Conservation (phyloP, 768 basidiomycete species). For the Kwoniella botswanensis region DNA sequence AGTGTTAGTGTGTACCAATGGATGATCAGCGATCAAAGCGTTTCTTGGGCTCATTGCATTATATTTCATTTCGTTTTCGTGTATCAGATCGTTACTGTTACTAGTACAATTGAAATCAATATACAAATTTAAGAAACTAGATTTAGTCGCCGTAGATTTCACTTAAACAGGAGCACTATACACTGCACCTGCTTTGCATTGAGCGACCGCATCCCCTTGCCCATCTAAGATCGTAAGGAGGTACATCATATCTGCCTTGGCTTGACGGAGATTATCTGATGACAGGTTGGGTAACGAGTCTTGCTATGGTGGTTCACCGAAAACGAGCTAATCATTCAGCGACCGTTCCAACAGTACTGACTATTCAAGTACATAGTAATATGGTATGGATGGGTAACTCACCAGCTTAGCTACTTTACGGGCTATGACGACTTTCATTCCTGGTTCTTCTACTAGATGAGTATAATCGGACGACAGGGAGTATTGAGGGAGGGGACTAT, state of each 20-base stretch:
- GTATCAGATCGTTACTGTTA: not conserved
- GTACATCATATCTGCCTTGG: constrained; percentile 27
- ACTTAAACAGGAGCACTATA: constrained; percentile 7
- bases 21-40: not conserved
- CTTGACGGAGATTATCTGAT: constrained; percentile 20
- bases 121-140: not conserved
- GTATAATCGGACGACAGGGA: constrained; percentile 12
- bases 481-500: constrained; percentile 13
- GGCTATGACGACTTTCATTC: constrained; percentile 20
- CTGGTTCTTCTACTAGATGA: constrained; percentile 23
- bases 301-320: constrained; percentile 9
- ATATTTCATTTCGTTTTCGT: not conserved
- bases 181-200: constrained; percentile 14
- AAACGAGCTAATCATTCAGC: not conserved
- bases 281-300: constrained; percentile 22
- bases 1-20: not conserved
- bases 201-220: constrained; percentile 11
- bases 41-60: not conserved
- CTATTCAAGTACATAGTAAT: not conserved
- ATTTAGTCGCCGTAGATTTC: not conserved
- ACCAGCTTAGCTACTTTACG: constrained; percentile 24
- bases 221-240: constrained; percentile 15
- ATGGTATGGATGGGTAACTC: not conserved
- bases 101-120: not conserved
- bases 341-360: not conserved